phyloP scores from a whole-genome alignment of 2,329 filamentous ascomycete species.

The Raffaelea arxii region DNA sequence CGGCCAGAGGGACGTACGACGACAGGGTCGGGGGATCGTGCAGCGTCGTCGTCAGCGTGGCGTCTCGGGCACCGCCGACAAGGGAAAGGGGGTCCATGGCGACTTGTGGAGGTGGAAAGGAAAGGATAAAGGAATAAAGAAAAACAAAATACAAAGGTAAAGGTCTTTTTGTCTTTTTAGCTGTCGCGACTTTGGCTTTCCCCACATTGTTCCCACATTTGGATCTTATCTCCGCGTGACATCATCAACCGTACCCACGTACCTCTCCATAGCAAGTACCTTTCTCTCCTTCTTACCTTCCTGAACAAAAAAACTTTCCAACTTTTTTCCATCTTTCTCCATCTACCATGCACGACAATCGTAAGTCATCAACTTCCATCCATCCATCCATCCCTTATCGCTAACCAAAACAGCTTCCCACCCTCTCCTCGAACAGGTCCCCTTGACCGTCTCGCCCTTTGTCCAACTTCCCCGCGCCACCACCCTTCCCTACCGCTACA shows the following conservation, averaged over 20 bases:
- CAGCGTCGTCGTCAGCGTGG: too few species aligned
- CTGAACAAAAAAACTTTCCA: too few species aligned
- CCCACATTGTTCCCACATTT: too few species aligned
- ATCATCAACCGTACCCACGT: too few species aligned
- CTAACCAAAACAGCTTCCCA: slow-evolving; percentile 53
- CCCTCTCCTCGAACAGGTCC: slow-evolving; percentile 82
- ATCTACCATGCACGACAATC: slow-evolving; percentile 11
- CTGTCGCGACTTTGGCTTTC: too few species aligned
- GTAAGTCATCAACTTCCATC: slow-evolving; percentile 3
- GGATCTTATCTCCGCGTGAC: too few species aligned
- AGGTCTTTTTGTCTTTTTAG: too few species aligned
- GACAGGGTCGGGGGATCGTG: slow-evolving; percentile 42
- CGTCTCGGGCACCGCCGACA: too few species aligned
- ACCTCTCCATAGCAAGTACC: slow-evolving; percentile 5
- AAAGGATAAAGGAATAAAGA: too few species aligned
- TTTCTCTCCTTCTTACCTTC: not conserved
- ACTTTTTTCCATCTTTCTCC: too few species aligned
- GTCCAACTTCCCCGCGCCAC: slow-evolving; percentile 81
- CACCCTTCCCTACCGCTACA: slow-evolving; percentile 93
- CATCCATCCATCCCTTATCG: slow-evolving; percentile 2
- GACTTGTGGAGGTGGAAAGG: too few species aligned
- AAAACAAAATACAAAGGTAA: too few species aligned
- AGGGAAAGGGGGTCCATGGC: not conserved
- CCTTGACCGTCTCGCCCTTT: slow-evolving; percentile 89
- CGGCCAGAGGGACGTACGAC: slow-evolving; percentile 54